Percentiles rank a stretch among this genome's conserved stretches.
phyloP scores from a whole-genome alignment of 177 flowering plant genomes.

The Vitis hybrid region DNA sequence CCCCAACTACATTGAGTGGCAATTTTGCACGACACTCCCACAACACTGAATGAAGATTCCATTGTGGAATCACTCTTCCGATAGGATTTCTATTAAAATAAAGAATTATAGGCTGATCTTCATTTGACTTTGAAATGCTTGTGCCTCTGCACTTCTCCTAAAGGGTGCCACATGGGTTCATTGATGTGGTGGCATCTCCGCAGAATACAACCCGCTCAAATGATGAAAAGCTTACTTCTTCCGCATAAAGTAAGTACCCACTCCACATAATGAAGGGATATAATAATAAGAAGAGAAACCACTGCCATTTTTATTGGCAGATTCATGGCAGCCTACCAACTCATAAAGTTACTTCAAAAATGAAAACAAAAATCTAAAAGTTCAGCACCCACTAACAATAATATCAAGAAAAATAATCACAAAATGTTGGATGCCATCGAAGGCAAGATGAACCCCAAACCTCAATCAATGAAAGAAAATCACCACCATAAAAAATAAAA shows the following conservation, averaged over 20 bases:
- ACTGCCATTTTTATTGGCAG: background rate
- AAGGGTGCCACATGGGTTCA: conserved; percentile 1
- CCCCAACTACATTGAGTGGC: conserved; percentile 7
- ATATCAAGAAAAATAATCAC: background rate
- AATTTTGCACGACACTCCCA: background rate
- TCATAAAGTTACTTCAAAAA: background rate
- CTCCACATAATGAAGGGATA: conserved; percentile 3
- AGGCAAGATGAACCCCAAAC: background rate
- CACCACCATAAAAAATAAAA: background rate
- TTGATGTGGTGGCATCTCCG: background rate
- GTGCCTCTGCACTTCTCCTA: background rate
- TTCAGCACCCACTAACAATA: background rate
- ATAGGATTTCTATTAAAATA: too few relatives aligned
- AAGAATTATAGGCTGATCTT: background rate
- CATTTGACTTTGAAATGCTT: conserved; percentile 13
- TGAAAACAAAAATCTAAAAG: background rate
- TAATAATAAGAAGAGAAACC: conserved; percentile 1
- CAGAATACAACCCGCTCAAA: background rate
- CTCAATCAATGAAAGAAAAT: background rate
- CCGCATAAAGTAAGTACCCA: background rate
- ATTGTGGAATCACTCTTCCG: background rate
- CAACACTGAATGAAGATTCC: background rate
- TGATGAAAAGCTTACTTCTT: conserved; percentile 1
- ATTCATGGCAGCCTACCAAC: conserved; percentile 1
- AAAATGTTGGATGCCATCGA: conserved; percentile 4